Percentiles rank a stretch among this genome's conserved stretches.
phyloP scores from a whole-genome alignment of 257 asterid genomes.

The Apocynum venetum region DNA sequence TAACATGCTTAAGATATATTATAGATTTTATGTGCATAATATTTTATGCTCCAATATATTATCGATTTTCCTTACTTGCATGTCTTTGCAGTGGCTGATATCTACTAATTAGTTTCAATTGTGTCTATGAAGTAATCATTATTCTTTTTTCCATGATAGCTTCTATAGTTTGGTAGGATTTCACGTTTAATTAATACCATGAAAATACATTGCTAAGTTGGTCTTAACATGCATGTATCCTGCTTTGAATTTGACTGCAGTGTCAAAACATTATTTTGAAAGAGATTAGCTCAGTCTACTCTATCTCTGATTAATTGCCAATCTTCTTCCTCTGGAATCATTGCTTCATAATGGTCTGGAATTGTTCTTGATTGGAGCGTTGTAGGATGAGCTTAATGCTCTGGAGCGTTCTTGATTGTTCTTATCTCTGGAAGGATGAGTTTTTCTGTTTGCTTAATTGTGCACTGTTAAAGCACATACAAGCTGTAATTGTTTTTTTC shows the following conservation, averaged over 20 bases:
- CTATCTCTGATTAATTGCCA: background rate
- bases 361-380: background rate
- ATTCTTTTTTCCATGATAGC: background rate
- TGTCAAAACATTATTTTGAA: background rate
- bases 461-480: background rate
- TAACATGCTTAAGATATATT: no score
- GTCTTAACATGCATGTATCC: background rate
- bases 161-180: background rate
- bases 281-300: background rate
- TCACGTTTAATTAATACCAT: background rate
- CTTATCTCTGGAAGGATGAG: background rate
- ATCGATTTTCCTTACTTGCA: background rate
- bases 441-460: background rate
- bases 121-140: background rate
- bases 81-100: background rate
- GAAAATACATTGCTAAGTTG: background rate
- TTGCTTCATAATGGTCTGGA: background rate
- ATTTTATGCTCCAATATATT: background rate
- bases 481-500: background rate
- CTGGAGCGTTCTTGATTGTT: no score
- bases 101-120: background rate
- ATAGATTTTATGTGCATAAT: background rate
- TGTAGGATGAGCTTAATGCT: background rate
- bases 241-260: background rate
- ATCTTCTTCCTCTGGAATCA: background rate